These are phyloP conservation scores for Jacaranda copaia DNA, from an alignment of 257 asterid genomes.

Conservation along the genomic window DNA sequence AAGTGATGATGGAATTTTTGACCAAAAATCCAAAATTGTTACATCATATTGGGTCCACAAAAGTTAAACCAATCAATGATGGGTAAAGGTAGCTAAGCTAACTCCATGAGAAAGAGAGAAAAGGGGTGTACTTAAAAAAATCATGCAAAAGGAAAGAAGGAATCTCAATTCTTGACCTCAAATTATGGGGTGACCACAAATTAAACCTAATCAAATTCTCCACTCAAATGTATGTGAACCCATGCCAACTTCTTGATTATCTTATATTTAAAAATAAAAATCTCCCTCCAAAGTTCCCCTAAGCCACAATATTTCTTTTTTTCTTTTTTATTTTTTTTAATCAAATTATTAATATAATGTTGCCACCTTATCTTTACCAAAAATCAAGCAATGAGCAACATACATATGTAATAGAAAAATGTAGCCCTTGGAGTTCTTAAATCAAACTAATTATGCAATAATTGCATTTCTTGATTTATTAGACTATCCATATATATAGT, in stretches of 20 bases:
- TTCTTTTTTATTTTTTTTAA: no score
- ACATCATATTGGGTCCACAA: not conserved
- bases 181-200: slow-evolving; percentile 32
- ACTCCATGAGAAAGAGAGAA: not conserved
- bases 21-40: no score
- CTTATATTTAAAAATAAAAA: not conserved
- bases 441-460: not conserved
- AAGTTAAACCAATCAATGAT: not conserved
- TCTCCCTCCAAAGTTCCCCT: not conserved
- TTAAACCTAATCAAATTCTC: slow-evolving; percentile 35
- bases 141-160: slow-evolving; percentile 24
- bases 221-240: slow-evolving; percentile 4
- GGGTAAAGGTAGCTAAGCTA: not conserved
- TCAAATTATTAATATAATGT: not conserved
- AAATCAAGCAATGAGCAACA: not conserved
- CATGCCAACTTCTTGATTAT: not conserved
- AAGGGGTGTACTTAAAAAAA: not conserved
- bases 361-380: not conserved
- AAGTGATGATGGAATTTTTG: no score
- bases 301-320: not conserved
- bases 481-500: not conserved
- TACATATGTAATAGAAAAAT: not conserved
- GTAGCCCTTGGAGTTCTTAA: not conserved
- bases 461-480: no score
- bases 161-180: slow-evolving; percentile 23